Percentiles rank a stretch among this genome's conserved stretches.
phyloP scores from a whole-genome alignment of 805 yeast genomes.

The Cyberlindnera samutprakarnensis region DNA sequence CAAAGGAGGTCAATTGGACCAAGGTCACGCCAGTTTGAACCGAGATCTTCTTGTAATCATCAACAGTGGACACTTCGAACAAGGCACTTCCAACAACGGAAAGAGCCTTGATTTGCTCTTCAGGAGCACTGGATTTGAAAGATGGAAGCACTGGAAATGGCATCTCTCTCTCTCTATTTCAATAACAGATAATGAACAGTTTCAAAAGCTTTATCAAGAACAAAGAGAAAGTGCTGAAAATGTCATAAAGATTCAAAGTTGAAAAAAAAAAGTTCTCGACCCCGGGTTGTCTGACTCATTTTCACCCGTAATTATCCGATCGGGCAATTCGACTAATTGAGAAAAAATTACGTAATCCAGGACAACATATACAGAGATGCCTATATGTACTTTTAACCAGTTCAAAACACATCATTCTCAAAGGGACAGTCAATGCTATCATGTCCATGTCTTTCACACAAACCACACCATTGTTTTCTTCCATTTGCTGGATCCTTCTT shows the following conservation, averaged over 20 bases:
- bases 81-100: slow-evolving; percentile 24
- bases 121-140: slow-evolving; percentile 12
- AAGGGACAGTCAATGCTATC: slow-evolving; percentile 83
- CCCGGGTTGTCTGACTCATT: too few species aligned
- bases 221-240: too few species aligned
- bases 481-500: slow-evolving; percentile 65
- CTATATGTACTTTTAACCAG: too few species aligned
- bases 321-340: too few species aligned
- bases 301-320: too few species aligned
- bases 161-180: too few species aligned
- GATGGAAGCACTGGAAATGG: slow-evolving; percentile 32
- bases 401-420: slow-evolving; percentile 28
- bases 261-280: too few species aligned
- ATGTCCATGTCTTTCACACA: slow-evolving; percentile 89
- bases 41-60: slow-evolving; percentile 7
- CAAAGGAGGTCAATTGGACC: slow-evolving; percentile 19
- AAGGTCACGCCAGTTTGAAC: slow-evolving; percentile 19
- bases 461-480: slow-evolving; percentile 79
- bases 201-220: too few species aligned
- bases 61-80: slow-evolving; percentile 12
- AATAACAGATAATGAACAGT: too few species aligned
- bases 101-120: slow-evolving; percentile 6
- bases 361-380: neutral
- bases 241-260: too few species aligned
- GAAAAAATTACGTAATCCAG: neutral